Evolutionary conservation across 164 flowering plant species (phyloP).

Genomic region (Stephania yunnanensis): DNA sequence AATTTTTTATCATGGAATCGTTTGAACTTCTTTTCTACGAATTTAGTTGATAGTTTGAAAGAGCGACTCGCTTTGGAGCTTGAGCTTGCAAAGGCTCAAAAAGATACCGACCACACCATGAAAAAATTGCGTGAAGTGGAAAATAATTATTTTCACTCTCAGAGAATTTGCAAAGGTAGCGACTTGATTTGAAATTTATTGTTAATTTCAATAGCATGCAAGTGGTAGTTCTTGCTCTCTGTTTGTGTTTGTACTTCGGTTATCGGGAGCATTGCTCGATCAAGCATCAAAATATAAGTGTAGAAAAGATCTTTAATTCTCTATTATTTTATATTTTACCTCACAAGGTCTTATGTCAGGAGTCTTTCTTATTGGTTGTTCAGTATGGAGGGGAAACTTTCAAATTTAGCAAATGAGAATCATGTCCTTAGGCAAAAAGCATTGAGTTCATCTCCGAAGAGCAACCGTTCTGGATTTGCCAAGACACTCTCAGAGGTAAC

Average conservation of each 20-base stretch:
- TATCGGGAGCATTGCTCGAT: not conserved
- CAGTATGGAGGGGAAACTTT: slow-evolving; percentile 83
- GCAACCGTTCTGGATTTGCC: slow-evolving; percentile 40
- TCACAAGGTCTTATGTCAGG: not conserved
- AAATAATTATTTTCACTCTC: slow-evolving; percentile 55
- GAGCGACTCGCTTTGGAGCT: slow-evolving; percentile 54
- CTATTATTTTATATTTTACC: slow-evolving; percentile 1
- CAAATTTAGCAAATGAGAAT: slow-evolving; percentile 73
- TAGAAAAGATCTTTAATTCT: not conserved
- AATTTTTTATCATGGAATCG: not conserved
- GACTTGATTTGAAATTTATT: slow-evolving; percentile 4
- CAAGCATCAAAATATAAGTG: not conserved
- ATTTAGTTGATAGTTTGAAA: slow-evolving; percentile 50
- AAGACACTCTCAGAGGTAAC: slow-evolving; percentile 59
- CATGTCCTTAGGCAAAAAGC: slow-evolving; percentile 78
- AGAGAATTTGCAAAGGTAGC: slow-evolving; percentile 61
- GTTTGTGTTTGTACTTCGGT: not conserved
- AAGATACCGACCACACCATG: slow-evolving; percentile 38
- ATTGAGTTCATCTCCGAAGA: slow-evolving; percentile 48
- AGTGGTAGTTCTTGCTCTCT: not conserved
- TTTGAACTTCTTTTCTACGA: slow-evolving; percentile 24
- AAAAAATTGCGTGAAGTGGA: slow-evolving; percentile 69
- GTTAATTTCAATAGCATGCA: not conserved
- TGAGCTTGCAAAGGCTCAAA: slow-evolving; percentile 51
- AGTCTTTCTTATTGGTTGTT: slow-evolving; percentile 3